Evolutionary conservation across 768 basidiomycete species (phyloP).

Genomic region (Cyathus striatus): DNA sequence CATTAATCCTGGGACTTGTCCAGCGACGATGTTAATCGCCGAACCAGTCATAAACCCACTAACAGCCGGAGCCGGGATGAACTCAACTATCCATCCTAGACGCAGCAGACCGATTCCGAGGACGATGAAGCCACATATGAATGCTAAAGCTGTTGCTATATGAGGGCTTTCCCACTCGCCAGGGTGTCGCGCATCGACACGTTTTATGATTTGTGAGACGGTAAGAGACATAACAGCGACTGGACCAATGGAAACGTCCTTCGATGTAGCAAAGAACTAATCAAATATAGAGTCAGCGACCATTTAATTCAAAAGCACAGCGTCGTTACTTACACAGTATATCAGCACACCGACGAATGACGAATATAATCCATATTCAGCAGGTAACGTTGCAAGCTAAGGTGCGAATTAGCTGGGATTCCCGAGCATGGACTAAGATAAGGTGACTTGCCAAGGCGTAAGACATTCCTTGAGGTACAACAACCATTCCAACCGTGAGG

Average conservation of each 20-base stretch:
- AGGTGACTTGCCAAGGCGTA: too few species aligned
- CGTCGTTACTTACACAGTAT: constrained; percentile 60
- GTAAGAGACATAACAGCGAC: constrained; percentile 98
- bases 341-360: constrained; percentile 84
- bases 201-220: constrained; percentile 71
- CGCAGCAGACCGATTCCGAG: constrained; percentile 86
- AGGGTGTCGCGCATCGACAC: constrained; percentile 51
- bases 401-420: too few species aligned
- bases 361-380: constrained; percentile 91
- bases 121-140: constrained; percentile 88
- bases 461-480: constrained; percentile 93
- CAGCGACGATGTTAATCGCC: constrained; percentile 85
- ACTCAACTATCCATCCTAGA: constrained; percentile 92
- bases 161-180: constrained; percentile 57
- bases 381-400: constrained; percentile 77
- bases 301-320: background rate
- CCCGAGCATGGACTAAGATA: too few species aligned
- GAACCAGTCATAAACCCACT: constrained; percentile 97
- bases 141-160: constrained; percentile 82
- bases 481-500: constrained; percentile 90
- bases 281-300: constrained; percentile 5
- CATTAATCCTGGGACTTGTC: constrained; percentile 87
- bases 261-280: constrained; percentile 97
- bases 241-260: constrained; percentile 99
- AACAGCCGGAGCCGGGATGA: constrained; percentile 83